Percentiles rank a stretch among this genome's conserved stretches.
These are phyloP conservation scores for Karstenula rhodostoma DNA, from an alignment of 2,329 filamentous ascomycete genomes.

Conservation along the genomic window DNA sequence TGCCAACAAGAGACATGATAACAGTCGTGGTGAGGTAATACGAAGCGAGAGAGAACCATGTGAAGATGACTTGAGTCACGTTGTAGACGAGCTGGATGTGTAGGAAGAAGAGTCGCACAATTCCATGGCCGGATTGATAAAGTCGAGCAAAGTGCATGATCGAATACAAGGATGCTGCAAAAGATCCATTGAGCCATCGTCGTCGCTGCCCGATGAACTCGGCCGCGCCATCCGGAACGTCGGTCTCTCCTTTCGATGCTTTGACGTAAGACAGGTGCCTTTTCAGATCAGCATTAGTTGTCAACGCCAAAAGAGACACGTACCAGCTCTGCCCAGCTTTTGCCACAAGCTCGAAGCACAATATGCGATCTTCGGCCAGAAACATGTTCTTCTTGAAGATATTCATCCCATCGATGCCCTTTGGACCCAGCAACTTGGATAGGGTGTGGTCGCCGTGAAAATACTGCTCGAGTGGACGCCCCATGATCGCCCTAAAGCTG, in stretches of 20 bases:
- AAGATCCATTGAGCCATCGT: constrained; percentile 99
- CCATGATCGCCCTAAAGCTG: constrained; percentile 96
- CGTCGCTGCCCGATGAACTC: constrained; percentile 98
- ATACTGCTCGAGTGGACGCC: constrained; percentile 94
- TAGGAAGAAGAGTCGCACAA: constrained; percentile 98
- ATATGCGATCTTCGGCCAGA: constrained; percentile 99
- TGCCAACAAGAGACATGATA: constrained; percentile 96
- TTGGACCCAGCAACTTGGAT: constrained; percentile 93
- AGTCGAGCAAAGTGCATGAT: constrained; percentile 98
- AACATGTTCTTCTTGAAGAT: constrained; percentile 99
- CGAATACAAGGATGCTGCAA: constrained; percentile 94
- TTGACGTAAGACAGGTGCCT: constrained; percentile 99
- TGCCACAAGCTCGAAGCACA: constrained; percentile 98
- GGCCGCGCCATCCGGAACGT: constrained; percentile 94
- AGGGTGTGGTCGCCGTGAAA: constrained; percentile 99
- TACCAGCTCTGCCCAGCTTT: constrained; percentile 63
- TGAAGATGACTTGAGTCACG: constrained; percentile 83
- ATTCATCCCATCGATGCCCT: constrained; percentile 99
- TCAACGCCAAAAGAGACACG: not conserved
- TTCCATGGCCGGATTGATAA: constrained; percentile 98
- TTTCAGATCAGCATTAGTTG: constrained; percentile 66
- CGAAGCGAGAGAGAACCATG: constrained; percentile 81
- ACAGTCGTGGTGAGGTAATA: constrained; percentile 97
- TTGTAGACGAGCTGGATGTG: constrained; percentile 98
- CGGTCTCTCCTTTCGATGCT: constrained; percentile 97